These are phyloP conservation scores for Naganishia liquefaciens DNA, from an alignment of 1,284 basidiomycete species.

Conservation along the genomic window DNA sequence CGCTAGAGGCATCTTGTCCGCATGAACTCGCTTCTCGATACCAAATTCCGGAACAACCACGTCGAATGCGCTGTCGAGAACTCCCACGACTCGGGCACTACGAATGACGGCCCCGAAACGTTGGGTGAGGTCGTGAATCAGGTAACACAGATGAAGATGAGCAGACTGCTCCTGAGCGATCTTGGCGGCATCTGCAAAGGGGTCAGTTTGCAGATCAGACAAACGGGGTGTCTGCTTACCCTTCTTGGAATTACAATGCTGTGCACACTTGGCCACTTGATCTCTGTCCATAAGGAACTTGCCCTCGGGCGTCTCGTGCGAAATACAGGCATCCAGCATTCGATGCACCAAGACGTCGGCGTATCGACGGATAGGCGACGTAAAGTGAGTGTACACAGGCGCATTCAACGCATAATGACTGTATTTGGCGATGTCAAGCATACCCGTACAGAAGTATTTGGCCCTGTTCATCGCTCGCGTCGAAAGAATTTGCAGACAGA, in stretches of 20 bases:
- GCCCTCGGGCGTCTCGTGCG: conserved; percentile 64
- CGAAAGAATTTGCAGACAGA: conserved; percentile 74
- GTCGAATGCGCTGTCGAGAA: conserved; percentile 94
- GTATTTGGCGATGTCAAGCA: conserved; percentile 99
- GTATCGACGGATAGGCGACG: conserved; percentile 80
- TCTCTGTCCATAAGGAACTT: conserved; percentile 98
- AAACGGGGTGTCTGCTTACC: conserved; percentile 35
- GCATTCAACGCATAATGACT: conserved; percentile 86
- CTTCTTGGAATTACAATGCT: conserved; percentile 89
- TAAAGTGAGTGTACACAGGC: conserved; percentile 97
- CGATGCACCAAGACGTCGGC: conserved; percentile 96
- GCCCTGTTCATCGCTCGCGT: conserved; percentile 88
- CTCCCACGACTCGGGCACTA: conserved; percentile 87
- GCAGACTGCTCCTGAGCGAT: conserved; percentile 95
- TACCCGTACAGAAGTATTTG: conserved; percentile 98
- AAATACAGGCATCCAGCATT: conserved; percentile 85
- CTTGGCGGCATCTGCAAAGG: conserved; percentile 58
- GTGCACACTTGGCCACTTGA: conserved; percentile 93
- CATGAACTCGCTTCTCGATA: conserved; percentile 97
- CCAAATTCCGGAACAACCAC: conserved; percentile 85
- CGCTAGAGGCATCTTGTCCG: conserved; percentile 98
- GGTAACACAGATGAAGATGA: conserved; percentile 90
- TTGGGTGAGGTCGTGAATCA: conserved; percentile 85
- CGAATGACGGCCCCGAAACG: conserved; percentile 93
- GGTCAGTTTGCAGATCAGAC: neutral